A percentile compares a stretch with the other conserved stretches of the same genome.
These are phyloP conservation scores for Pholiota adiposa DNA, from an alignment of 1,284 basidiomycete genomes.

Conservation along the genomic window DNA sequence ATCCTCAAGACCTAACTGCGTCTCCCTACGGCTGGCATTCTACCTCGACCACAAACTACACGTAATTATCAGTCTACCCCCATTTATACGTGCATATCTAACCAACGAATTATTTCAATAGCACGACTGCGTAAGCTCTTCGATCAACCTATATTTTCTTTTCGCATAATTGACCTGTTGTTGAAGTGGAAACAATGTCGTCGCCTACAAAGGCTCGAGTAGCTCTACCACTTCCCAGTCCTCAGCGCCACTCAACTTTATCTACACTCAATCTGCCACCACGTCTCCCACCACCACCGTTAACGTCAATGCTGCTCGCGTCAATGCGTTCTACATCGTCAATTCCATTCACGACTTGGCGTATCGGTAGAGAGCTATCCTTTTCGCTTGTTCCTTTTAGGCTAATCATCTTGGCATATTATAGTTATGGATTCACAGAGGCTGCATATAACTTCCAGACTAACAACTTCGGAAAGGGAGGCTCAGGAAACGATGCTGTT, in stretches of 20 bases:
- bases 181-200: constrained; percentile 39
- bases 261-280: constrained; percentile 36
- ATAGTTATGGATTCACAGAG: constrained; percentile 32
- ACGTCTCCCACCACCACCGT: constrained; percentile 29
- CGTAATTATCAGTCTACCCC: background rate
- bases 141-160: no score
- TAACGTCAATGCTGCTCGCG: constrained; percentile 48
- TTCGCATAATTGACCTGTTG: background rate
- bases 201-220: constrained; percentile 38
- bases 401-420: background rate
- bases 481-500: constrained; percentile 23
- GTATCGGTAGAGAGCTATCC: constrained; percentile 32
- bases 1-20: constrained; percentile 45
- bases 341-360: constrained; percentile 52
- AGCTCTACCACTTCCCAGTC: constrained; percentile 35
- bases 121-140: constrained; percentile 27
- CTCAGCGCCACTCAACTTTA: constrained; percentile 39
- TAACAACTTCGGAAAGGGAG: constrained; percentile 27
- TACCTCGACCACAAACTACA: constrained; percentile 23
- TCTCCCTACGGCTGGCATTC: constrained; percentile 57
- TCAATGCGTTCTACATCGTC: constrained; percentile 54
- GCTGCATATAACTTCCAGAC: constrained; percentile 28
- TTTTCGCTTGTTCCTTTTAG: background rate
- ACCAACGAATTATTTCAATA: background rate
- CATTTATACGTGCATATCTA: background rate